Evolutionary conservation across 768 basidiomycete genomes (phyloP), one percentile per base, ranked within the genome.

Genomic region (Termitomyces sp.): DNA sequence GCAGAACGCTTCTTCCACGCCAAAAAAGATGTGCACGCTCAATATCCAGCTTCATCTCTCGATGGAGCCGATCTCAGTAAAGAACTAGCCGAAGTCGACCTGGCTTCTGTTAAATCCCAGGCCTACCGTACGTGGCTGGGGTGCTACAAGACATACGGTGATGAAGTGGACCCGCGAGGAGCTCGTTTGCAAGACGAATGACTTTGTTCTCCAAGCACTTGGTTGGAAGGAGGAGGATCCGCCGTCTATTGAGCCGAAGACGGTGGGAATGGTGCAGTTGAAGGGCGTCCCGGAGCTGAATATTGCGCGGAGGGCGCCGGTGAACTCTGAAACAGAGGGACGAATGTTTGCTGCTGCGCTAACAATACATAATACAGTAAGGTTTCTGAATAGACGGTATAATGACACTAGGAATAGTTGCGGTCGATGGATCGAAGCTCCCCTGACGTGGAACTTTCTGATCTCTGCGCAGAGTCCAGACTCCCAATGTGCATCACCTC

Each of bases 41-140:
- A 74, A 73, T 2, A 69, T 87, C 53, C 60, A 65, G 64, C 71
- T 46, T 33, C 69, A 61, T 53, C 63, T 61, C 63, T 56, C 4
- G 45, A 61, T 22, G 33, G 51, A 47, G 56, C 53, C 52, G 70
- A 43, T 64, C 69, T 36, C 54, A 62, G 20, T 6, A 10, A 61
- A 52, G 40, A 61, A 53, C 30, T 38, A 22, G 24, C 9, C 1
- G 54, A 26, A 44, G 62, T 79, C 16, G 53, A 63, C 16, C 62
- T 82, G 1, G 58, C 46, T 32, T 32, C 53, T 0, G 74, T 84
- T 1, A 84, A 64, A 71, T 8, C 69, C 0, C 75, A 80, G 62
- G 78, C 79, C 1, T 87, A 86, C 63, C 71, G 74, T 35, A 77
- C 82, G 28, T 81, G 75, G 73, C 66, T 86, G 44, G 85, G 85